Evolutionary conservation across 2,329 filamentous ascomycete species (phyloP).

Genomic region (Myotisia sp.): DNA sequence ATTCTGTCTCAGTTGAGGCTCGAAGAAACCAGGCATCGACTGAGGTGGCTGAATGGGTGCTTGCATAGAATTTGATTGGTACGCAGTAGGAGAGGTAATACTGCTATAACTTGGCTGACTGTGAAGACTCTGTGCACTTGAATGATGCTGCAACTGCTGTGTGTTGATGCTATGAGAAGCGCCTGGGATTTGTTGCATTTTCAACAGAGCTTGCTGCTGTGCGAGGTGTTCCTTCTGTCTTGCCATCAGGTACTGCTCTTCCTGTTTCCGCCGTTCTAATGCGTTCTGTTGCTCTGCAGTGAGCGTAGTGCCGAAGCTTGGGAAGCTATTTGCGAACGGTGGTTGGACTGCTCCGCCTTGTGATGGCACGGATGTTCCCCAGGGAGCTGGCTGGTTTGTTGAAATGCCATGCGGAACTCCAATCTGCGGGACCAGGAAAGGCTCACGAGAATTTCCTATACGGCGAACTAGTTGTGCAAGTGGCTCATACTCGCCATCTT

Average conservation of each 20-base stretch:
- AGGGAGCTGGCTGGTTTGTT: slow-evolving; percentile 33
- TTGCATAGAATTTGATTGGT: slow-evolving; percentile 46
- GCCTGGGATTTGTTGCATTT: slow-evolving; percentile 53
- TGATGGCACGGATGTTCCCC: slow-evolving; percentile 39
- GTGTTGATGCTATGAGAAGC: slow-evolving; percentile 38
- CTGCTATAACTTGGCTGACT: slow-evolving; percentile 94
- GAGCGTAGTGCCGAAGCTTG: slow-evolving; percentile 87
- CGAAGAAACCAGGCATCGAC: slow-evolving; percentile 55
- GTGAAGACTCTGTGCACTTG: slow-evolving; percentile 87
- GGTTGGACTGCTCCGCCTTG: slow-evolving; percentile 55
- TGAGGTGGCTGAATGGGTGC: slow-evolving; percentile 44
- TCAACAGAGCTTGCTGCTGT: slow-evolving; percentile 66
- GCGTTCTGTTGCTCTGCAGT: slow-evolving; percentile 98
- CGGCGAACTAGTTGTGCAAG: slow-evolving; percentile 85
- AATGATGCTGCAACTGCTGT: slow-evolving; percentile 74
- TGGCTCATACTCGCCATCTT: slow-evolving; percentile 88
- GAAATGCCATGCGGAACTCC: slow-evolving; percentile 80
- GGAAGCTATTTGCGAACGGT: slow-evolving; percentile 84
- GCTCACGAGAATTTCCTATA: slow-evolving; percentile 93
- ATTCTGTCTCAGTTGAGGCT: slow-evolving; percentile 38
- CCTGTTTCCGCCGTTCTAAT: slow-evolving; percentile 86
- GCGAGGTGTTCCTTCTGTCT: slow-evolving; percentile 87
- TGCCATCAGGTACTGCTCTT: slow-evolving; percentile 94
- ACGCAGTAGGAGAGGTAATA: slow-evolving; percentile 72
- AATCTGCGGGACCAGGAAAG: slow-evolving; percentile 93